Conservation (phyloP, 176 grass and related monocot species). For the Hsuehochloa calcarea region DNA sequence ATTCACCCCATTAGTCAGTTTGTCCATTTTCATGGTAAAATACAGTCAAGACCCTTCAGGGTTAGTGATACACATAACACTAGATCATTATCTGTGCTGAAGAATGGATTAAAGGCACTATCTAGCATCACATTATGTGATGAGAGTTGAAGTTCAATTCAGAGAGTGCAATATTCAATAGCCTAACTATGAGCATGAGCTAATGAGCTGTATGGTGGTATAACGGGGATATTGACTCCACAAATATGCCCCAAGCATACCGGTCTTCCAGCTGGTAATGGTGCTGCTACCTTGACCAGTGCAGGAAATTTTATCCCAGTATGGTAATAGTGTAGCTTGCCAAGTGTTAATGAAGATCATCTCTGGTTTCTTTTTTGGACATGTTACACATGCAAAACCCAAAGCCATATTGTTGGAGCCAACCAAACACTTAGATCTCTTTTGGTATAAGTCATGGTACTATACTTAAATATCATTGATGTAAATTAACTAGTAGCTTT, state of each 20-base stretch:
- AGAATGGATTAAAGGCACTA: neutral
- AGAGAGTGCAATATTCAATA: neutral
- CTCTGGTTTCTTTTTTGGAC: neutral
- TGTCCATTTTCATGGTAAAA: slow-evolving; percentile 9
- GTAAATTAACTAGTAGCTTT: slow-evolving; percentile 22
- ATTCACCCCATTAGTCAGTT: slow-evolving; percentile 4
- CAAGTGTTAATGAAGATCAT: neutral
- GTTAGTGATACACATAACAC: neutral
- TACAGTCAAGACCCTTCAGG: slow-evolving; percentile 1
- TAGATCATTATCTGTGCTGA: neutral
- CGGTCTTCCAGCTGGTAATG: slow-evolving; percentile 1
- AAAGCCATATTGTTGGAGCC: slow-evolving; percentile 20
- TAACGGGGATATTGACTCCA: no score
- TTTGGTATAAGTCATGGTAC: slow-evolving; percentile 1
- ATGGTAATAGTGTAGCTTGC: neutral
- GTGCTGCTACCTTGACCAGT: slow-evolving; percentile 13
- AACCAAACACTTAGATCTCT: neutral
- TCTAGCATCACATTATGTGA: slow-evolving; percentile 2
- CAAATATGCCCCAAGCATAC: slow-evolving; percentile 17
- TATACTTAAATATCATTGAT: slow-evolving; percentile 25
- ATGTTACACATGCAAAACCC: slow-evolving; percentile 3
- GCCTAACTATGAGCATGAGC: neutral
- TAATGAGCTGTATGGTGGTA: neutral
- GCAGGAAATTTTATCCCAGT: slow-evolving; percentile 2
- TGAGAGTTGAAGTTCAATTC: slow-evolving; percentile 10